Evolutionary conservation across 208 protist species (phyloP).

Genomic region (Leptomonas pyrrhocoris): DNA sequence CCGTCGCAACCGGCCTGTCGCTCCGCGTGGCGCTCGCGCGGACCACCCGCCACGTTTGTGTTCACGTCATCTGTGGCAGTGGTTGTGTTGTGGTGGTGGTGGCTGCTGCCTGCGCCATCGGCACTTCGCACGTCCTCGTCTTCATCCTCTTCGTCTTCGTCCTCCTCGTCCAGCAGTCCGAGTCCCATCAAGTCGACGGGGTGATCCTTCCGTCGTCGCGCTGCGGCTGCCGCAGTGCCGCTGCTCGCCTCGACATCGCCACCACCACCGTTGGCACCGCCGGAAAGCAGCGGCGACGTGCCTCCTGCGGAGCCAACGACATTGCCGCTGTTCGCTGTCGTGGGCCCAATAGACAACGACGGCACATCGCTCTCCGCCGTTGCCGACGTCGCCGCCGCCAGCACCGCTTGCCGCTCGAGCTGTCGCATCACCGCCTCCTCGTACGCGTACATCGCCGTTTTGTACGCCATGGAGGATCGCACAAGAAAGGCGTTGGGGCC

Average conservation of each 20-base stretch:
- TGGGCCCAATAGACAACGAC: no score
- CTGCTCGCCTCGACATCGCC: not conserved
- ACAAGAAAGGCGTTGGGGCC: slow-evolving; percentile 63
- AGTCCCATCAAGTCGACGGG: slow-evolving; percentile 25
- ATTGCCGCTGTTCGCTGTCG: no score
- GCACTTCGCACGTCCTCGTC: slow-evolving; percentile 7
- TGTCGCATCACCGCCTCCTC: slow-evolving; percentile 15
- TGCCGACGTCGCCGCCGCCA: not conserved
- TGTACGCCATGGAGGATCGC: slow-evolving; percentile 8
- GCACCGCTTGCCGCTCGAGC: slow-evolving; percentile 22
- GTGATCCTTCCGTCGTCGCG: not conserved
- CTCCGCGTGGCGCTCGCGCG: no score
- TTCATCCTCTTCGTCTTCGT: slow-evolving; percentile 35
- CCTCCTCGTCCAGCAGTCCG: slow-evolving; percentile 33
- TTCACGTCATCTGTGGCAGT: no score
- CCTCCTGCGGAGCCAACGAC: no score
- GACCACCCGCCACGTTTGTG: no score
- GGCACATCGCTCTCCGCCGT: not conserved
- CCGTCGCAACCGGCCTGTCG: no score
- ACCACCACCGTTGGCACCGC: not conserved
- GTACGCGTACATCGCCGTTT: slow-evolving; percentile 4
- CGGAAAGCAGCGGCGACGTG: not conserved
- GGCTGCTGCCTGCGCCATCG: no score
- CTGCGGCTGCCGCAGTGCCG: not conserved
- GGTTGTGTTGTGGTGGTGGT: no score